A percentile compares a stretch with the other conserved stretches of the same genome.
Conservation (phyloP, 1,284 basidiomycete genomes). For the Schizophyllum amplum region DNA sequence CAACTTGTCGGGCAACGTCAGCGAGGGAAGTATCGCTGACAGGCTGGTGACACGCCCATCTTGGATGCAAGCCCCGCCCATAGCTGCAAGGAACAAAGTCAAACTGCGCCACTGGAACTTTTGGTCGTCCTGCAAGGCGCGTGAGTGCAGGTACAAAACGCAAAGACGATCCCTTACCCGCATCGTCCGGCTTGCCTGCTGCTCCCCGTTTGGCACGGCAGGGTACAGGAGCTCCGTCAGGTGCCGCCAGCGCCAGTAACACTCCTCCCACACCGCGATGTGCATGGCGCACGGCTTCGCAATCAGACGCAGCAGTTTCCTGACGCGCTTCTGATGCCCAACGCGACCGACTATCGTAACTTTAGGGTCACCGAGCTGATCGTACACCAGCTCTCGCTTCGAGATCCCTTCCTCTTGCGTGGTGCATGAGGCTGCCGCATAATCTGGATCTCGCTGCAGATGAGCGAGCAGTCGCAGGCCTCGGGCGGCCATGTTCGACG, state of each 20-base stretch:
- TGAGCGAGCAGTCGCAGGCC: conserved; percentile 59
- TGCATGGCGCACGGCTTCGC: conserved; percentile 57
- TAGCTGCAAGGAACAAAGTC: conserved; percentile 71
- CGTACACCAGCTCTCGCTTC: conserved; percentile 65
- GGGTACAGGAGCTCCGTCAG: conserved; percentile 32
- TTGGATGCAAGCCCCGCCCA: conserved; percentile 60
- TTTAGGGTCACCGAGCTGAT: conserved; percentile 69
- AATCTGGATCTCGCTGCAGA: conserved; percentile 51
- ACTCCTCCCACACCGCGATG: conserved; percentile 76
- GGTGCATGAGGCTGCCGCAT: conserved; percentile 29
- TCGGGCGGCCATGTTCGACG: conserved; percentile 60
- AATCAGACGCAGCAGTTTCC: conserved; percentile 62
- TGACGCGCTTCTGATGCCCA: conserved; percentile 73
- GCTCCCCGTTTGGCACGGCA: neutral
- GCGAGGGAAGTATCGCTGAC: conserved; percentile 46
- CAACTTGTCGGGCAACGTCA: conserved; percentile 64
- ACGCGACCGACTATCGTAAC: conserved; percentile 64
- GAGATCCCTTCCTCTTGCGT: conserved; percentile 44
- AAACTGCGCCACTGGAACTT: conserved; percentile 85
- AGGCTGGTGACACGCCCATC: conserved; percentile 44
- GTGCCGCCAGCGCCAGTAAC: conserved; percentile 59
- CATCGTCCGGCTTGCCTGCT: conserved; percentile 4
- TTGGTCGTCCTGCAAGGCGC: conserved; percentile 44
- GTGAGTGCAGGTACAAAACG: conserved; percentile 2
- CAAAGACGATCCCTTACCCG: conserved; percentile 11